These are phyloP conservation scores for Hypoxylon sp. DNA, from an alignment of 2,329 filamentous ascomycete genomes.

Conservation along the genomic window DNA sequence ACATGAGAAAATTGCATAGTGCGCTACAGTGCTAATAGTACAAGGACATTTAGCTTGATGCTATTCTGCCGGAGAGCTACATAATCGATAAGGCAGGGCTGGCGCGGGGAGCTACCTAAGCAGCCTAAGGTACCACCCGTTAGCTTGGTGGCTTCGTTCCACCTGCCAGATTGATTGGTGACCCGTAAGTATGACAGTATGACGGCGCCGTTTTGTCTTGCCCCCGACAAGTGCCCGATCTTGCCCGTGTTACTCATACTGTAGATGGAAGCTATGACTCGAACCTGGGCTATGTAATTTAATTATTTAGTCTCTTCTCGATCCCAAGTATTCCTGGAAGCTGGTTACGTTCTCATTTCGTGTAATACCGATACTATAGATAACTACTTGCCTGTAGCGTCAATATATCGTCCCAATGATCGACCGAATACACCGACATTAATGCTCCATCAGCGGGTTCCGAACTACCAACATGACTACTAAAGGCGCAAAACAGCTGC, in stretches of 20 bases:
- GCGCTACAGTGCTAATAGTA: too few species aligned
- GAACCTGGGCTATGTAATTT: conserved; percentile 14
- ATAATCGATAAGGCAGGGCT: conserved; percentile 21
- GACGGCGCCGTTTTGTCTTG: conserved; percentile 15
- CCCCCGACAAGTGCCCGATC: conserved; percentile 20
- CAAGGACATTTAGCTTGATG: too few species aligned
- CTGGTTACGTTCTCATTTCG: background rate
- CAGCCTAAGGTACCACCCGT: too few species aligned
- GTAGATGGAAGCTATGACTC: conserved; percentile 31
- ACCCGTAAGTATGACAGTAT: background rate
- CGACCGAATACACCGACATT: conserved; percentile 47
- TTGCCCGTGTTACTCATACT: conserved; percentile 41
- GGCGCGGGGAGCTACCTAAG: conserved; percentile 20
- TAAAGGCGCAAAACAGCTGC: conserved; percentile 72
- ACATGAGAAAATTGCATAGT: too few species aligned
- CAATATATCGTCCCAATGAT: conserved; percentile 46
- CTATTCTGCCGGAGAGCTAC: too few species aligned
- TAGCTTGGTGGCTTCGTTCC: conserved; percentile 8
- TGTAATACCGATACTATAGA: background rate
- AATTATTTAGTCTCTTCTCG: conserved; percentile 9
- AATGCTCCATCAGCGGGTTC: conserved; percentile 28
- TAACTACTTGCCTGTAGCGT: background rate
- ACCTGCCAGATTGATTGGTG: conserved; percentile 15
- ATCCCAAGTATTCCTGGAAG: background rate
- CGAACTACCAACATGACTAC: conserved; percentile 62